A percentile compares a stretch with the other conserved stretches of the same genome.
phyloP scores from a whole-genome alignment of 805 yeast species.

The Yueomyces sp. region DNA sequence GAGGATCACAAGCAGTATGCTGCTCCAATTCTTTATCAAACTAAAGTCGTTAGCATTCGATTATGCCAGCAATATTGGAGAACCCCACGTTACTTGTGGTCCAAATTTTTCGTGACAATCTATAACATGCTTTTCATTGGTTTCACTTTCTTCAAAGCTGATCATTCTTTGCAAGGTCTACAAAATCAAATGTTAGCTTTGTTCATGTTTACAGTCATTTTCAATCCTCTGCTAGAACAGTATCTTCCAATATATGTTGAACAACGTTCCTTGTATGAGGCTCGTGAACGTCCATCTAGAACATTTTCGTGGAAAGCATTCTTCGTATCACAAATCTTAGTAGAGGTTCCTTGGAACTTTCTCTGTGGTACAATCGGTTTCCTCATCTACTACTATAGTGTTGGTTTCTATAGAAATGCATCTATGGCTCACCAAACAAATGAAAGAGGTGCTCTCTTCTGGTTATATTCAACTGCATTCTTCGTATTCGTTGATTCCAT shows the following conservation, averaged over 20 bases:
- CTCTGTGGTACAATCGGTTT: constrained; percentile 49
- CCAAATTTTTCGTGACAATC: constrained; percentile 36
- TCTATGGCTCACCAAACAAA: constrained; percentile 32
- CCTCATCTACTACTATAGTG: constrained; percentile 60
- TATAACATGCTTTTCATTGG: constrained; percentile 47
- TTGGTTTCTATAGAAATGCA: constrained; percentile 53
- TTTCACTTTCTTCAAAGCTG: constrained; percentile 54
- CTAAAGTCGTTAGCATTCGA: constrained; percentile 32
- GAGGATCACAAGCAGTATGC: constrained; percentile 27
- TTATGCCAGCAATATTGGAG: constrained; percentile 50
- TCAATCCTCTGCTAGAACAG: constrained; percentile 48
- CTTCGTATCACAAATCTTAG: constrained; percentile 44
- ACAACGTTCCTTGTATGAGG: constrained; percentile 58
- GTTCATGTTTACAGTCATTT: constrained; percentile 29
- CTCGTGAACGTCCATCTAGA: constrained; percentile 60
- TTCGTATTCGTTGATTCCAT: constrained; percentile 42
- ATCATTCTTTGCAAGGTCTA: constrained; percentile 44
- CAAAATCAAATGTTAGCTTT: constrained; percentile 67
- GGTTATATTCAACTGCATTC: constrained; percentile 33
- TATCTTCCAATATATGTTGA: constrained; percentile 45
- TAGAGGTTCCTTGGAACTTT: constrained; percentile 55
- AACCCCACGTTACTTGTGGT: constrained; percentile 44
- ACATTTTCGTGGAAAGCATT: constrained; percentile 58
- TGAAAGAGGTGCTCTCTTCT: constrained; percentile 46
- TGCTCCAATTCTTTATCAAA: constrained; percentile 28